These are phyloP conservation scores for Glarea lozoyensis DNA, from an alignment of 495 filamentous ascomycete genomes.

Conservation along the genomic window DNA sequence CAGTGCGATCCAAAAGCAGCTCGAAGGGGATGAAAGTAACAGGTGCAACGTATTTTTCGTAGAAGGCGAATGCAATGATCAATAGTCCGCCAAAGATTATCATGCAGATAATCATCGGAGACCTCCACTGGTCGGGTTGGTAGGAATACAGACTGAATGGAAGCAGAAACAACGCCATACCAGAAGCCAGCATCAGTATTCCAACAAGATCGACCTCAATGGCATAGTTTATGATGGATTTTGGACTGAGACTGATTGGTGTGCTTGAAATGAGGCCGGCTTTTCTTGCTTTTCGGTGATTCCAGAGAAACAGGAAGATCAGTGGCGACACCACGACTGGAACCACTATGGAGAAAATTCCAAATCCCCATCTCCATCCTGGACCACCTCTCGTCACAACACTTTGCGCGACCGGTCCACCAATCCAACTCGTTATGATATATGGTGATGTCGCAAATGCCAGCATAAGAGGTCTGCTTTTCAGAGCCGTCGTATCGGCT, in stretches of 20 bases:
- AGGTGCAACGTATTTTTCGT: conserved; percentile 45
- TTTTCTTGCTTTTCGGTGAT: conserved; percentile 46
- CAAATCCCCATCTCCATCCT: conserved; percentile 50
- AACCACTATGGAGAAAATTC: conserved; percentile 40
- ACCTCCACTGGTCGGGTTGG: conserved; percentile 36
- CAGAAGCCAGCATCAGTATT: conserved; percentile 41
- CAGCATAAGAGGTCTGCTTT: conserved; percentile 45
- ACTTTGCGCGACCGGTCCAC: conserved; percentile 27
- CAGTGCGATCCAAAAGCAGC: conserved; percentile 48
- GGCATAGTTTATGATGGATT: conserved; percentile 49
- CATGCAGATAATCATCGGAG: conserved; percentile 46
- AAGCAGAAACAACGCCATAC: conserved; percentile 49
- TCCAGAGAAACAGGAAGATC: conserved; percentile 37
- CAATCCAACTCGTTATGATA: conserved; percentile 43
- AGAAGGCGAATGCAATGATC: conserved; percentile 45
- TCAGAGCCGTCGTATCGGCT: conserved; percentile 50
- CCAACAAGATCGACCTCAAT: conserved; percentile 28
- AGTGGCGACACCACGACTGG: conserved; percentile 32
- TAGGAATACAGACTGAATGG: conserved; percentile 47
- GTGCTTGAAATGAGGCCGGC: conserved; percentile 38
- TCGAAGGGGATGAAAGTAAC: conserved; percentile 48
- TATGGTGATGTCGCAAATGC: conserved; percentile 49
- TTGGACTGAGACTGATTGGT: conserved; percentile 31
- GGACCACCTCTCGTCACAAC: conserved; percentile 27
- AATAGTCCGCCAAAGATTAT: conserved; percentile 45